These are phyloP conservation scores for Carex scoparia DNA, from an alignment of 176 grass and related monocot genomes.

Conservation along the genomic window DNA sequence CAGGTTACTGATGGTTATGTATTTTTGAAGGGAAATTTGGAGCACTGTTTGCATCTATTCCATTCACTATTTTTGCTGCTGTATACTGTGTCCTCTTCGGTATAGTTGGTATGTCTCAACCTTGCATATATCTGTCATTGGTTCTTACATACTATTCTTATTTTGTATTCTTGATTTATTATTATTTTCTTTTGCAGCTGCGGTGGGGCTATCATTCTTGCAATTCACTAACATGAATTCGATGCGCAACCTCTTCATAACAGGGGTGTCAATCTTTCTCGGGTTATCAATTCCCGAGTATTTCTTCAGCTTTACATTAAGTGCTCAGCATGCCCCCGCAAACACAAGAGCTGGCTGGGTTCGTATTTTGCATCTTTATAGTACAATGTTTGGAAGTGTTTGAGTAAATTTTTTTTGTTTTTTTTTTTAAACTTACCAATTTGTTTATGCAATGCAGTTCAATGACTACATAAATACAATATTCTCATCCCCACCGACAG, in stretches of 20 bases:
- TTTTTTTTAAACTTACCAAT: not conserved
- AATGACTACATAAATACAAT: conserved; percentile 99
- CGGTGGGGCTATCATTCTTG: conserved; percentile 86
- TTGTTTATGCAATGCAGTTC: conserved; percentile 56
- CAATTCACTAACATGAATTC: conserved; percentile 99
- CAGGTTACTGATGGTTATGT: not conserved
- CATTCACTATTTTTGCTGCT: conserved; percentile 88
- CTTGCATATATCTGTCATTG: conserved; percentile 8
- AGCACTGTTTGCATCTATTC: conserved; percentile 89
- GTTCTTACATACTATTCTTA: not conserved
- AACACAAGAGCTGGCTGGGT: conserved; percentile 88
- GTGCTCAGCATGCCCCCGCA: conserved; percentile 70
- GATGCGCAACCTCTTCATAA: conserved; percentile 98
- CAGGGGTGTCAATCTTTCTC: conserved; percentile 88
- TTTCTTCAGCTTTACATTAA: conserved; percentile 82
- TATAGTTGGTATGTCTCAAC: conserved; percentile 56
- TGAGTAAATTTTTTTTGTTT: too few species aligned
- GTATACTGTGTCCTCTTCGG: conserved; percentile 90
- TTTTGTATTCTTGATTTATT: not conserved
- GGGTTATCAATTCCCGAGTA: conserved; percentile 95
- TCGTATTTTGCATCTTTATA: conserved; percentile 14
- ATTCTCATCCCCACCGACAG: conserved; percentile 90
- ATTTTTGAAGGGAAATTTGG: conserved; percentile 78
- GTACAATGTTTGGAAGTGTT: too few species aligned
- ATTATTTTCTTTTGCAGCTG: conserved; percentile 39